These are phyloP conservation scores for Blastocystis sp. DNA, from an alignment of 352 stramenopile genomes.

Conservation along the genomic window DNA sequence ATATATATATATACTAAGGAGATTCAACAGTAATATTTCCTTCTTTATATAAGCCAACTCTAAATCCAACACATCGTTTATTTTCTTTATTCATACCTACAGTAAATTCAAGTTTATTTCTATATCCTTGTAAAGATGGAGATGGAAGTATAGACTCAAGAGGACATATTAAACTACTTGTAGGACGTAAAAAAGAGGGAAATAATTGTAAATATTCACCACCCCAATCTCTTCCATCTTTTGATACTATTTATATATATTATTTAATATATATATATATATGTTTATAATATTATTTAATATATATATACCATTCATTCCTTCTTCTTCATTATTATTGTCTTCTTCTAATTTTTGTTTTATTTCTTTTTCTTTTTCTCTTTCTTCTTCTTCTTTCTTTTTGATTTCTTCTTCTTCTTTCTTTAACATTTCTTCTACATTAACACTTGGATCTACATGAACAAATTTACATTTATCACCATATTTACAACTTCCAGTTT, in stretches of 20 bases:
- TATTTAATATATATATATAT: too few relatives aligned
- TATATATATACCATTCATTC: too few relatives aligned
- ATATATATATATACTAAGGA: too few relatives aligned
- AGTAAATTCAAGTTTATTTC: slow-evolving; percentile 33
- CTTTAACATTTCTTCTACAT: slow-evolving; percentile 9
- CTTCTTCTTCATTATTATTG: not conserved
- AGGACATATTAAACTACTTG: too few relatives aligned
- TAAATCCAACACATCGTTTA: slow-evolving; percentile 22
- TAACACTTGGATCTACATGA: slow-evolving; percentile 8
- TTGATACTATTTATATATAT: too few relatives aligned
- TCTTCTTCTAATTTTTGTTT: slow-evolving; percentile 1
- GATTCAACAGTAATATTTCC: too few relatives aligned
- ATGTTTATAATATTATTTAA: too few relatives aligned
- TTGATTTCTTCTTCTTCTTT: not conserved
- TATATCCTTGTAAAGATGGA: too few relatives aligned
- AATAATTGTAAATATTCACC: too few relatives aligned
- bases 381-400: slow-evolving; percentile 10
- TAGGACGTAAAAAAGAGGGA: too few relatives aligned
- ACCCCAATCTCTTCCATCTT: too few relatives aligned
- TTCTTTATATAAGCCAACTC: slow-evolving; percentile 35
- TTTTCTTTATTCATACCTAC: slow-evolving; percentile 12
- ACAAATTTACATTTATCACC: slow-evolving; percentile 30
- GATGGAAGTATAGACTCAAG: too few relatives aligned
- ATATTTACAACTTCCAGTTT: slow-evolving; percentile 18
- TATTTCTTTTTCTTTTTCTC: not conserved